These are phyloP conservation scores for Fallopia convolvulus DNA, from an alignment of 148 eudicot genomes.

Conservation along the genomic window DNA sequence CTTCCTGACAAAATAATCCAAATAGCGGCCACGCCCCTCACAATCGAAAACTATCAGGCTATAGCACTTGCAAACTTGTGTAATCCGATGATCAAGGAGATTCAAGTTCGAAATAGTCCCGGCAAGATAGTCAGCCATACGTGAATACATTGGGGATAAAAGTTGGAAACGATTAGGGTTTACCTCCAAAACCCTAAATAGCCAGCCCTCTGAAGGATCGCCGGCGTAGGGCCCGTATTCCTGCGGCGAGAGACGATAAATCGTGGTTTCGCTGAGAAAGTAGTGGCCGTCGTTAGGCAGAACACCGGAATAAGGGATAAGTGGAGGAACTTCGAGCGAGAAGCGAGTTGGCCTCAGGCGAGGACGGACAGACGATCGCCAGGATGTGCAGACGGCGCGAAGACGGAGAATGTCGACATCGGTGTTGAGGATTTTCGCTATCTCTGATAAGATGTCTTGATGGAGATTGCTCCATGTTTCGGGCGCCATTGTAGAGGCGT, in stretches of 20 bases:
- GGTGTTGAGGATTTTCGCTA: background rate
- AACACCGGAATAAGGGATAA: background rate
- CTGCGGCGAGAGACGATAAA: background rate
- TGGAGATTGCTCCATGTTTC: background rate
- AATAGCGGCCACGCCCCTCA: background rate
- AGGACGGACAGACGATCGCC: constrained; percentile 12
- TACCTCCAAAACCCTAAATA: background rate
- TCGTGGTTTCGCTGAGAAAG: background rate
- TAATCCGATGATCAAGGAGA: constrained; percentile 6
- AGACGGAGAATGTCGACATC: background rate
- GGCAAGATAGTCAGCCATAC: background rate
- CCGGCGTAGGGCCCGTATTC: background rate
- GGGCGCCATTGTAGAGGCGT: background rate
- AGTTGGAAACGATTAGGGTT: constrained; percentile 8
- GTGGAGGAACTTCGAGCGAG: constrained; percentile 3
- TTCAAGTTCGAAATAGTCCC: constrained; percentile 3
- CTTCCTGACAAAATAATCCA: background rate
- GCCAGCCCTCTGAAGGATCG: background rate
- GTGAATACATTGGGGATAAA: background rate
- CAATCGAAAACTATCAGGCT: background rate
- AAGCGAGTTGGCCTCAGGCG: background rate
- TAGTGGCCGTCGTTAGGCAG: background rate
- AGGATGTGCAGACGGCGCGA: constrained; percentile 14
- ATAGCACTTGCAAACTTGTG: constrained; percentile 8
- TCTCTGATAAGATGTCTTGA: background rate